These are phyloP conservation scores for Fusarium sambucinum DNA, from an alignment of 2,329 filamentous ascomycete species.

Conservation along the genomic window DNA sequence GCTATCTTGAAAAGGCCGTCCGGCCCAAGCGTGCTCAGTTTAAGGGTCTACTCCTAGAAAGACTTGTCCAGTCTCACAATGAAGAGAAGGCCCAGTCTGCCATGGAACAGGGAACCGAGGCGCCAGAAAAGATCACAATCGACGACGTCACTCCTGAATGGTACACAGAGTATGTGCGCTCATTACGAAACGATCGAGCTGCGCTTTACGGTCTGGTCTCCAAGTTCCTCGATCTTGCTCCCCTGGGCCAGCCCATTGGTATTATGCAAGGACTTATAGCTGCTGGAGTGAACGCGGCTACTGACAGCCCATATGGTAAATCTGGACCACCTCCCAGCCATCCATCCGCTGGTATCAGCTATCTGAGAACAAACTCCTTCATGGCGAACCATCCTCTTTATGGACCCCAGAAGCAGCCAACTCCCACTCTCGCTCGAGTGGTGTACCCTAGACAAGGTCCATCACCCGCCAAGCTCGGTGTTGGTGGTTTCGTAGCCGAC, in stretches of 20 bases:
- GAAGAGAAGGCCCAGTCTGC: slow-evolving; percentile 53
- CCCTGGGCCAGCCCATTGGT: slow-evolving; percentile 56
- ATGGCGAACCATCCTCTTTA: slow-evolving; percentile 72
- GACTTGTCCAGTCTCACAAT: slow-evolving; percentile 62
- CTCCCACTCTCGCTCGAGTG: slow-evolving; percentile 65
- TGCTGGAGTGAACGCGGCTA: slow-evolving; percentile 43
- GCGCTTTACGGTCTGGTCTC: slow-evolving; percentile 67
- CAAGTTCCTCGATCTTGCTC: slow-evolving; percentile 72
- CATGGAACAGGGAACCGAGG: slow-evolving; percentile 53
- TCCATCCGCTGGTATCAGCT: slow-evolving; percentile 72
- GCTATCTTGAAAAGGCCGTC: slow-evolving; percentile 67
- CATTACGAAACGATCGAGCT: slow-evolving; percentile 64
- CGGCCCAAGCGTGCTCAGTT: slow-evolving; percentile 67
- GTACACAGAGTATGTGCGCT: slow-evolving; percentile 64
- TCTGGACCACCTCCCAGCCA: slow-evolving; percentile 70
- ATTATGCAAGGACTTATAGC: slow-evolving; percentile 46
- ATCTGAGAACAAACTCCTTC: slow-evolving; percentile 67
- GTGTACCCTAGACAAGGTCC: slow-evolving; percentile 58
- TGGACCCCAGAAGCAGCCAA: slow-evolving; percentile 65
- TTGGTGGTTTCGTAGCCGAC: slow-evolving; percentile 66
- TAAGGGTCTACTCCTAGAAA: slow-evolving; percentile 63
- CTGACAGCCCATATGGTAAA: slow-evolving; percentile 61
- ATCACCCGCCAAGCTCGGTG: slow-evolving; percentile 60
- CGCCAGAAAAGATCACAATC: slow-evolving; percentile 47
- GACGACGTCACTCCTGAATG: slow-evolving; percentile 63